Base-by-base conservation (phyloP, 2,329 filamentous ascomycete species). In the Exutisphaerella laricina region DNA sequence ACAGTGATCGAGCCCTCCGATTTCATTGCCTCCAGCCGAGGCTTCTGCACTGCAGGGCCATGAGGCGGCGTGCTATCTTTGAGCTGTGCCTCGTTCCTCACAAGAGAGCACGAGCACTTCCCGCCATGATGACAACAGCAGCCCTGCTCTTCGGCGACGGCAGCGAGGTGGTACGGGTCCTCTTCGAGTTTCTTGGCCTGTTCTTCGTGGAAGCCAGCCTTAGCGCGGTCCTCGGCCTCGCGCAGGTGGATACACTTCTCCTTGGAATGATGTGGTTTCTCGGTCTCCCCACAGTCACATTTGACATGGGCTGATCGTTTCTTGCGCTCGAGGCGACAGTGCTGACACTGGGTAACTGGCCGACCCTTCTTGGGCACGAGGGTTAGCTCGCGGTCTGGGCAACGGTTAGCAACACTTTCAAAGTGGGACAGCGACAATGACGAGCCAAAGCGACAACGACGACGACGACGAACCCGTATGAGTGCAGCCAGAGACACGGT, bases 321-420 rank as follows among this genome's bases (percentile, higher is more conserved):
- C 77, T 97, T 97, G 72, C 92, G 89, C 75, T 94, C 84, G 56
- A 85, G 80, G 66, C 92, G 90, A 71, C 92, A 98, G 71, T 98
- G 92, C 57, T 88, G 80, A 70, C 92, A 98, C 82, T 98, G 92
- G 59, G 92, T 95, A 58, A 97, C 88, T 50, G 92, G 92, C 51
- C 90, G 85, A 62, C 90, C 90, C 74, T 97, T 97, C 68, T 94
- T 95, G 69, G 94, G 94, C 72, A 96, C 94, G 66, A 94, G 88
- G 62, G 87, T 84, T 54, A 97, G 78, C 54, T 86, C 86, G 56
- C 90, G 87, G 68, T 96, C 92, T 95, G 61, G 42, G 32, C 32
- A 39, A 38, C 25, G 39, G 53, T 56, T 48, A 58, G 56, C 41
- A 35, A 31, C 18, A 37, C 18, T 16, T 26, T 25, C 18, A 12